Evolutionary conservation across 2,329 filamentous ascomycete genomes (phyloP), one percentile per base, ranked within the genome.

Genomic region (Colletotrichum sp.): DNA sequence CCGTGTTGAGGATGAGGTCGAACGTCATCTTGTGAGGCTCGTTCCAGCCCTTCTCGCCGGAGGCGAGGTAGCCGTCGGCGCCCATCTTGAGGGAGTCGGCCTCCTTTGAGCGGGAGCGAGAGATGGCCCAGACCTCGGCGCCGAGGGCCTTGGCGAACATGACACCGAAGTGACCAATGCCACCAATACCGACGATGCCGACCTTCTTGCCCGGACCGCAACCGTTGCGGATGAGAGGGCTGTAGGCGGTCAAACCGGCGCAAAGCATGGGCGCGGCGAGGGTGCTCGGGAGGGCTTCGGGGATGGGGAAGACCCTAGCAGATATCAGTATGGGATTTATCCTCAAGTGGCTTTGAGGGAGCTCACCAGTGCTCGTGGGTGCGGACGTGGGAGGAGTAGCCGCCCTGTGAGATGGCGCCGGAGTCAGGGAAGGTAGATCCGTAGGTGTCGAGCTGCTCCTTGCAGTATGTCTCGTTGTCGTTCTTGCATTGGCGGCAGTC

Each of bases 221-320:
- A 26, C 94, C 94, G 81, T 96, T 93, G 65, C 95, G 91, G 78
- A 95, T 93, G 16, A 98, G 89, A 2, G 95, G 95, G 76, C 91
- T 94, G 87, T 93, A 98, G 75, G 92, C 92, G 5, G 95, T 98
- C 78, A 98, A 89, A 78, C 95, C 95, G 55, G 95, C 95, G 84
- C 95, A 98, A 79, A 97, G 90, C 94, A 96, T 95, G 12, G 94
- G 94, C 3, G 95, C 95, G 2, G 93, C 94, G 67, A 93, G 85
- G 71, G 86, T 84, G 78, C 89, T 90, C 12, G 87, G 80, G 61
- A 98, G 89, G 68, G 88, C 91, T 36, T 96, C 94, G 43, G 95
- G 95, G 78, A 98, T 96, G 81, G 94, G 93, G 82, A 91, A 92
- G 61, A 91, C 89, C 89, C 89, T 90, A 77, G 18, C 9, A 14